Evolutionary conservation across 2,329 filamentous ascomycete genomes (phyloP), one percentile per base, ranked within the genome.

Genomic region (Arthrobotrys sphaeroides): DNA sequence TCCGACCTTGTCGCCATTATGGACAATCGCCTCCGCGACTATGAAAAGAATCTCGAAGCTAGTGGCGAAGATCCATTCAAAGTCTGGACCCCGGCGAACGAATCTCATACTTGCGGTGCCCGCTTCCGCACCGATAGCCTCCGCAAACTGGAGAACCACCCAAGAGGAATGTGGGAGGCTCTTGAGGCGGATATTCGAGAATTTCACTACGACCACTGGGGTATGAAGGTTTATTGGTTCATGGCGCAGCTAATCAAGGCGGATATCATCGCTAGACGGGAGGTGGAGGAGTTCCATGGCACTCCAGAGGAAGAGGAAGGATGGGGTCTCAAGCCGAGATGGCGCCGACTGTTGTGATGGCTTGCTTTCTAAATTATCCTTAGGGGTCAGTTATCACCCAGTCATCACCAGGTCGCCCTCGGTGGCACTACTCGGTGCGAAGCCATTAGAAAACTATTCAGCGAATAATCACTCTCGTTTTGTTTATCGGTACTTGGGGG

Each of bases 161-260:
- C 47, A 7, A 47, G 62, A 20, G 62, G 62, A 18, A 66, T 57
- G 62, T 66, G 62, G 62, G 62, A 66, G 22, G 62, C 28, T 10
- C 62, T 66, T 9, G 22, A 66, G 16, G n/a, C 31, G 13, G 62
- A 66, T 10, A 33, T 49, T 10, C 12, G 49, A 10, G 5, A 45
- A 36, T 66, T 31, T 10, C 47, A 49, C 5, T 43, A 66, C 24
- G 49, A 57, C 24, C 62, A 55, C 36, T 66, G 62, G 62, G 42
- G 47, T 24, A 66, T 66, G 47, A 57, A 66, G 5, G 62, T 66
- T 9, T 66, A 66, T 45, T 66, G 62, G 62, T 57, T 66, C 20
- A 24, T 66, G 26, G 62, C 22, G 0, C 10, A 57, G 16, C 24
- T 66, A 22, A 55, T 66, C 24, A 55, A 57, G 40, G 62, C 62